phyloP scores from a whole-genome alignment of 345 rosid species.

The Eucalyptus caleyi region DNA sequence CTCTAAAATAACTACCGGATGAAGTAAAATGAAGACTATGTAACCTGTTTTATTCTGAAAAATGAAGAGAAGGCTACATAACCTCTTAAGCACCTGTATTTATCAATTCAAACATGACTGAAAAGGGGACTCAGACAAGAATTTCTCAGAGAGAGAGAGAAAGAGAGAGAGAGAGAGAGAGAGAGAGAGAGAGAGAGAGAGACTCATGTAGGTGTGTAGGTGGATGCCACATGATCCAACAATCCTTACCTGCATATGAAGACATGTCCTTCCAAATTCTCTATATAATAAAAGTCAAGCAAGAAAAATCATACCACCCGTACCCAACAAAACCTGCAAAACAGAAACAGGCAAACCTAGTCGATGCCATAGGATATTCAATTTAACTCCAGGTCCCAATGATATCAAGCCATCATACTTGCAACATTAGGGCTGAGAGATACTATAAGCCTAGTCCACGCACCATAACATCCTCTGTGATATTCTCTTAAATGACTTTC shows the following conservation, averaged over 20 bases:
- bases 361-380: conserved; percentile 36
- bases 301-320: not conserved
- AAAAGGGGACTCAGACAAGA: not conserved
- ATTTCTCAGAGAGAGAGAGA: not conserved
- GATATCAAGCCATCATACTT: not conserved
- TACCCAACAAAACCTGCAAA: conserved; percentile 43
- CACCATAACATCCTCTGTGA: not conserved
- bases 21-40: too few species aligned
- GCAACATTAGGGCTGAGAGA: not conserved
- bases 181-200: not conserved
- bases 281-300: not conserved
- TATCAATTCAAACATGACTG: not conserved
- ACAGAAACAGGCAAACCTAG: conserved; percentile 25
- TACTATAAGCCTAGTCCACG: not conserved
- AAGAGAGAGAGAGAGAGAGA: too few species aligned
- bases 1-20: too few species aligned
- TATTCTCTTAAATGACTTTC: not conserved
- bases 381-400: conserved; percentile 22
- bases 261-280: not conserved
- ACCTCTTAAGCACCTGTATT: not conserved
- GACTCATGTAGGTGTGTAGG: not conserved
- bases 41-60: too few species aligned
- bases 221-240: not conserved
- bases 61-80: not conserved
- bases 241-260: not conserved